Conservation (phyloP, 805 yeast species). For the Kodamaea leandrae region DNA sequence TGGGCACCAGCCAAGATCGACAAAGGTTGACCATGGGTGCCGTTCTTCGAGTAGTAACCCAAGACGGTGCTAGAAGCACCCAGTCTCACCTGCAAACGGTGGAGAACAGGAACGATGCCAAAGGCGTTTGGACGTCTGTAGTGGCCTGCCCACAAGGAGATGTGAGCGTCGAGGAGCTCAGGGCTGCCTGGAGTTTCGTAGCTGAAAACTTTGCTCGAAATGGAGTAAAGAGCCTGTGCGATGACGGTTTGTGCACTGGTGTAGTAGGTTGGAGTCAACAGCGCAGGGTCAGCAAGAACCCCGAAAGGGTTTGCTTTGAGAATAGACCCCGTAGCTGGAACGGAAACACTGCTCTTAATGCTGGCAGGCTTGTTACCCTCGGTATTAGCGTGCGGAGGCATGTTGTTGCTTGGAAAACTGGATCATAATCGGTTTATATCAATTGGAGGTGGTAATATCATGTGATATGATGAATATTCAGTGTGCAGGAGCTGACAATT, state of each 20-base stretch:
- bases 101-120: conserved; percentile 59
- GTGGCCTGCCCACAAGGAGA: conserved; percentile 57
- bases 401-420: background rate
- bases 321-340: background rate
- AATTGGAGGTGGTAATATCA: conserved; percentile 3
- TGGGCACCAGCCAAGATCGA: conserved; percentile 62
- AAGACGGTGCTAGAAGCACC: conserved; percentile 81
- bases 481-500: background rate
- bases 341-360: background rate
- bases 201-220: conserved; percentile 56
- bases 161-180: conserved; percentile 56
- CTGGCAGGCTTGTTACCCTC: background rate
- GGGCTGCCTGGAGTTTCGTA: conserved; percentile 67
- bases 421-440: conserved; percentile 1
- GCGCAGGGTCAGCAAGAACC: conserved; percentile 53
- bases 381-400: background rate
- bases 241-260: conserved; percentile 56
- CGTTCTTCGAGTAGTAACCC: conserved; percentile 55
- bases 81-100: conserved; percentile 66
- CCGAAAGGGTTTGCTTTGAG: conserved; percentile 52
- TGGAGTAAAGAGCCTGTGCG: conserved; percentile 52
- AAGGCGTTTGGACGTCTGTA: conserved; percentile 49
- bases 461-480: conserved; percentile 6
- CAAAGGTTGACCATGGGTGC: conserved; percentile 35
- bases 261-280: conserved; percentile 47